Conservation (phyloP, 179 eudicot genomes). For the Amaranthus tricolor region DNA sequence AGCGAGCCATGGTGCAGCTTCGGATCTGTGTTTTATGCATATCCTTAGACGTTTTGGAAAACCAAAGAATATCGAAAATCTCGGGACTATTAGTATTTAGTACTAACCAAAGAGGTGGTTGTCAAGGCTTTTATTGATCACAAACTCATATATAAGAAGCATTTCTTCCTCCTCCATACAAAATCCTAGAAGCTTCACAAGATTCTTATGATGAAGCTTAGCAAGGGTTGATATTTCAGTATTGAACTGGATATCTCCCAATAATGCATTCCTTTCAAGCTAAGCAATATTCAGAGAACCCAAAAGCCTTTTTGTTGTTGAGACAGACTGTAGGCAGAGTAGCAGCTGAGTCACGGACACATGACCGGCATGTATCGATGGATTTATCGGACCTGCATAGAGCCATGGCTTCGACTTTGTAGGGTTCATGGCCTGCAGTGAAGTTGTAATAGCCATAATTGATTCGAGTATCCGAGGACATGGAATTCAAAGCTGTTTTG, state of each 20-base stretch:
- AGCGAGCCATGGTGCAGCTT: slow-evolving; percentile 15
- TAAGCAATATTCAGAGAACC: slow-evolving; percentile 28
- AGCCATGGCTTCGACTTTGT: slow-evolving; percentile 31
- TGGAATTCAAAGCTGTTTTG: slow-evolving; percentile 26
- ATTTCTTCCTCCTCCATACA: slow-evolving; percentile 32
- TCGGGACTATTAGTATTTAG: not conserved
- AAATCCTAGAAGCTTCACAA: slow-evolving; percentile 29
- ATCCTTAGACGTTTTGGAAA: not conserved
- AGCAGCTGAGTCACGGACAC: slow-evolving; percentile 8
- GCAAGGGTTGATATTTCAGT: slow-evolving; percentile 29
- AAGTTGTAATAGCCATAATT: slow-evolving; percentile 34
- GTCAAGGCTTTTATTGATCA: slow-evolving; percentile 33
- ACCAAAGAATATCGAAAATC: not conserved
- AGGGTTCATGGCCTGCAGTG: slow-evolving; percentile 11
- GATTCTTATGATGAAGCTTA: slow-evolving; percentile 12
- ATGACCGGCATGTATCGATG: slow-evolving; percentile 9
- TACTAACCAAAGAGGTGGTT: slow-evolving; percentile 20
- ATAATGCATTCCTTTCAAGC: slow-evolving; percentile 15
- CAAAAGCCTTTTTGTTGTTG: slow-evolving; percentile 31
- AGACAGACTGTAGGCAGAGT: slow-evolving; percentile 23
- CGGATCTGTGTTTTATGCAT: slow-evolving; percentile 13
- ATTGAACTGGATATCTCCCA: slow-evolving; percentile 28
- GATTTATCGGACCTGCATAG: slow-evolving; percentile 27
- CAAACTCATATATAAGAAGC: slow-evolving; percentile 34
- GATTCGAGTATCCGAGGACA: slow-evolving; percentile 23